Evolutionary conservation across 768 basidiomycete genomes (phyloP).

Genomic region (Lactarius deliciosus): DNA sequence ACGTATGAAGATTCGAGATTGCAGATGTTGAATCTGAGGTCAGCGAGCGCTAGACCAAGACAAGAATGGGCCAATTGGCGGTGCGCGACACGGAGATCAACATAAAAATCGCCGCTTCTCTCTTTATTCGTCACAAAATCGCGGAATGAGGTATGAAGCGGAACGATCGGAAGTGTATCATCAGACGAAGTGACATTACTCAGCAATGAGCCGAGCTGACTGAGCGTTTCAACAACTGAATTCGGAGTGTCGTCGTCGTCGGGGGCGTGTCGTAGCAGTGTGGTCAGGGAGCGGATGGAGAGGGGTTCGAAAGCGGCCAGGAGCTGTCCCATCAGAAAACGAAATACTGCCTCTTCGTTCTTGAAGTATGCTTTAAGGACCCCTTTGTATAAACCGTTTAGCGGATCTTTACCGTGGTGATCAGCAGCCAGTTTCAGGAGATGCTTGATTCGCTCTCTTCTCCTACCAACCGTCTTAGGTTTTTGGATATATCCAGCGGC

Average conservation of each 20-base stretch:
- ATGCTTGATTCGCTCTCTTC: not conserved
- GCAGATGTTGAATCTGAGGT: constrained; percentile 9
- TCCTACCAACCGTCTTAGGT: not conserved
- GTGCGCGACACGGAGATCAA: not conserved
- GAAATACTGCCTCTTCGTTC: not conserved
- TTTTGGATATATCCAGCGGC: not conserved
- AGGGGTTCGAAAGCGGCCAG: constrained; percentile 6
- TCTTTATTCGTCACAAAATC: not conserved
- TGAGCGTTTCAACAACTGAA: not conserved
- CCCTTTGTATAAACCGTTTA: not conserved
- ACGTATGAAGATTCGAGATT: constrained; percentile 1
- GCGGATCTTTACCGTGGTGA: not conserved
- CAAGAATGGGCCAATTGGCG: not conserved
- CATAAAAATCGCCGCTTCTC: not conserved
- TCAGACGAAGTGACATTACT: constrained; percentile 4
- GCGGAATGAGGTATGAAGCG: not conserved
- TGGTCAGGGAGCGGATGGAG: constrained; percentile 4
- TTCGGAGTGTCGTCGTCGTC: not conserved
- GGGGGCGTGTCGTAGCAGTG: not conserved
- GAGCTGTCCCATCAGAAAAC: constrained; percentile 4
- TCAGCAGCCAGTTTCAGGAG: not conserved
- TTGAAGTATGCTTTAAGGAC: not conserved
- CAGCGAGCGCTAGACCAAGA: not conserved
- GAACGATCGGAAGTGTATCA: not conserved
- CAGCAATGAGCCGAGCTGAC: constrained; percentile 2